Evolutionary conservation across 1,284 basidiomycete genomes (phyloP).

Genomic region (Anthracocystis walkeri): DNA sequence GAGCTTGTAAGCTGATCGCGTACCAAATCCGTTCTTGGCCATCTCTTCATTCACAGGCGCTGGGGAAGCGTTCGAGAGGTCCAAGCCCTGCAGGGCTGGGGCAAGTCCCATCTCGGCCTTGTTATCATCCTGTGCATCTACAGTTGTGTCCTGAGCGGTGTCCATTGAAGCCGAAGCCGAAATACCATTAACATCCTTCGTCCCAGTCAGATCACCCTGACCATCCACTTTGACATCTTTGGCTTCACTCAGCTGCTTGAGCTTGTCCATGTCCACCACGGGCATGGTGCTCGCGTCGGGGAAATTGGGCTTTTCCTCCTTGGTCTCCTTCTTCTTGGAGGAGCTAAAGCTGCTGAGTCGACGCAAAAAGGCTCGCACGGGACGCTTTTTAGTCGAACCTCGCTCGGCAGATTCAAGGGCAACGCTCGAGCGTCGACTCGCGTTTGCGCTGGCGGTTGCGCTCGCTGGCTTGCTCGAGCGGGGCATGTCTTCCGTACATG

Average conservation of each 20-base stretch:
- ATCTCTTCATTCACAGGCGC: conserved; percentile 42
- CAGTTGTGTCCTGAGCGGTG: not conserved
- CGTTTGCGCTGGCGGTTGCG: conserved; percentile 10
- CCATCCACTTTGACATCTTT: conserved; percentile 3
- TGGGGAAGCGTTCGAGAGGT: conserved; percentile 30
- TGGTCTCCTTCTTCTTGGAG: conserved; percentile 22
- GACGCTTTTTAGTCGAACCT: conserved; percentile 21
- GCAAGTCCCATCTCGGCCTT: conserved; percentile 6
- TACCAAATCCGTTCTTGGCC: conserved; percentile 48
- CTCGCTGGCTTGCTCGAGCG: conserved; percentile 16
- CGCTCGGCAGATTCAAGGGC: conserved; percentile 12
- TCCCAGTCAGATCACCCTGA: not conserved
- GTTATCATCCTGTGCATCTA: not conserved
- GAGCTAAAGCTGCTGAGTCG: conserved; percentile 51
- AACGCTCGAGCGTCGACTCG: conserved; percentile 32
- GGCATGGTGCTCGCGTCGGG: conserved; percentile 46
- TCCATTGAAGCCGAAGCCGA: not conserved
- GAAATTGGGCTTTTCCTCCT: conserved; percentile 36
- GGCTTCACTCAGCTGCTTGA: conserved; percentile 29
- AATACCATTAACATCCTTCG: not conserved
- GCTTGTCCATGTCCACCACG: conserved; percentile 29
- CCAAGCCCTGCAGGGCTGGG: conserved; percentile 11
- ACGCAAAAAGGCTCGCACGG: conserved; percentile 31
- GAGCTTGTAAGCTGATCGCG: conserved; percentile 39
- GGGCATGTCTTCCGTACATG: conserved; percentile 10